Evolutionary conservation across 306 rosid genomes (phyloP), one percentile per base, ranked within the genome.

Genomic region (Dicorynia guianensis): DNA sequence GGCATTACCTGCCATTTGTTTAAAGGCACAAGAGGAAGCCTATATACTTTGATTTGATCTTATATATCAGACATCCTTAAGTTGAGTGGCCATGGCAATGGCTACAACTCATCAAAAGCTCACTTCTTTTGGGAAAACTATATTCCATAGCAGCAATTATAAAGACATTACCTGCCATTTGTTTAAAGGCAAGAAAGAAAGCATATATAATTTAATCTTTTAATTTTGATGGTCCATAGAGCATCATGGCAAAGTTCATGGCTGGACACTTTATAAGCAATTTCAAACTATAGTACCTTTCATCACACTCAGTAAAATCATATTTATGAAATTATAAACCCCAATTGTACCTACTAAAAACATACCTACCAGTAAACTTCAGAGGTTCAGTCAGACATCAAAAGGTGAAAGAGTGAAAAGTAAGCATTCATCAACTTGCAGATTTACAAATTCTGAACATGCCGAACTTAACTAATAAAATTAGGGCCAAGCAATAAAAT

Each of bases 21-120:
- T 25, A n/a, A 17, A 53, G 52, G 17, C 60, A 74, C 44, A 63
- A 54, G 70, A 5, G 15, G 33, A 47, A 13, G 18, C 11, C 14
- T 49, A 72, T 88, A 83, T 25, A 25, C 2, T 1, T 25, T 25
- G n/a, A n/a, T n/a, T 25, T 25, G 1, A 25, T 25, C 30, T 25
- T 25, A 1, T 61, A 90, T 90, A 42, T 88, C 93, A 72, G 79
- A 88, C 47, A 88, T 84, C 66, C 56, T 83, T 88, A 61, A 88
- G 77, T 47, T 88, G 80, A 76, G 74, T 79, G 73, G 85, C 30
- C 68, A 64, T 79, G 85, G 60, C 58, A 86, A 4, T 76, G 30
- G 30, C 1, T 25, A 25, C 30, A 25, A 1, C 30, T 2, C 30
- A 25, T 25, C 30, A 25, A 25, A 25, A 25, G 2, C 30, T 25